Evolutionary conservation across 2,329 filamentous ascomycete genomes (phyloP), one percentile per base, ranked within the genome.

Genomic region (Penicillium vulpinum): DNA sequence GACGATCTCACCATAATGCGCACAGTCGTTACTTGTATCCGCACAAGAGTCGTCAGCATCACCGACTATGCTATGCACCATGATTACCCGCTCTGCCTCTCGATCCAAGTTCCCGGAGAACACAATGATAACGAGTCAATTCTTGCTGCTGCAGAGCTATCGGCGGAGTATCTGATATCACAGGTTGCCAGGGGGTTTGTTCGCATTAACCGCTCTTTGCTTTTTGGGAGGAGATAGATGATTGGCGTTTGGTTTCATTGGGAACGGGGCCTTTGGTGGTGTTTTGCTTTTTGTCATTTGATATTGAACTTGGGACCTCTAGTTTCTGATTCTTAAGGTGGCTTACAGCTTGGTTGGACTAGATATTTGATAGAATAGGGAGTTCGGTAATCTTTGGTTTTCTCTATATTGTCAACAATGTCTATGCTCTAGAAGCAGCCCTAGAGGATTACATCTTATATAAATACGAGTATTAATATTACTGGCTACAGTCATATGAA

Each of bases 11-110:
- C 45, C 5, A 55, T 55, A n/a, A 55, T 55, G 52, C 38, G n/a
- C n/a, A 55, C 52, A n/a, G 31, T 51, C 16, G 16, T 50, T 3
- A 55, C 45, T 15, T 55, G 52, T 15, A 55, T 55, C 29, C 52
- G 45, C 8, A 55, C 52, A 9, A 24, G 39, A 24, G 52, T 55
- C 6, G 38, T 36, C 7, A 51, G 52, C 1, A 55, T 55, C 16
- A 55, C 52, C 4, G 13, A 9, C 22, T 15, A 50, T 24, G 45
- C 52, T 13, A 55, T 55, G 52, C 52, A 55, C 13, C 29, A 43
- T 5, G 38, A 43, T 21, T 8, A 13, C n/a, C 46, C 52, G 15
- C 18, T 43, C 13, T 55, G 52, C n/a, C 21, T 55, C 38, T 55
- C 52, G 4, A 50, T 55, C 11, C 52, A 35, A 28, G 52, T 55